phyloP scores from a whole-genome alignment of 345 rosid species.

The Ricinus communis region DNA sequence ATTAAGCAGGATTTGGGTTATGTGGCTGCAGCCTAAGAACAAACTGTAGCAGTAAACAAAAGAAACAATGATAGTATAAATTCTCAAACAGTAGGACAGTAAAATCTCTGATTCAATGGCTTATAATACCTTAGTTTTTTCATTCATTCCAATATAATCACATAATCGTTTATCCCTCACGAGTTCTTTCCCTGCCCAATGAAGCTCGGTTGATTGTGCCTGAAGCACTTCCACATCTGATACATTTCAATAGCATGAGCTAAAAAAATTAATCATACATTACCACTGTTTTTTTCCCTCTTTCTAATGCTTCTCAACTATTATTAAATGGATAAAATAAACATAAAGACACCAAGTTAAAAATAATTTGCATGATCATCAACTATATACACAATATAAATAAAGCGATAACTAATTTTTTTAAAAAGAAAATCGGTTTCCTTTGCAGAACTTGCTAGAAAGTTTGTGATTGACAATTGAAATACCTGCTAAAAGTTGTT shows the following conservation, averaged over 20 bases:
- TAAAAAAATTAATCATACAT: not conserved
- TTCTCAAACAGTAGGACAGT: not conserved
- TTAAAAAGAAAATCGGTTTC: no score
- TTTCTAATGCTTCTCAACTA: not conserved
- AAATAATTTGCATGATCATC: not conserved
- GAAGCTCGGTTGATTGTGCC: constrained; percentile 13
- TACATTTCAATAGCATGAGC: not conserved
- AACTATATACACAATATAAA: not conserved
- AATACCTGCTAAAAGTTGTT: constrained; percentile 1
- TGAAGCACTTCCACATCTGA: constrained; percentile 9
- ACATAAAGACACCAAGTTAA: not conserved
- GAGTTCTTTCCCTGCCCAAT: constrained; percentile 22
- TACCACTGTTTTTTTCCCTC: no score
- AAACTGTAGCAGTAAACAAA: constrained; percentile 13
- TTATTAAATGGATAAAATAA: not conserved
- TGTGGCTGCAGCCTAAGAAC: constrained; percentile 2
- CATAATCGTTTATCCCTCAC: constrained; percentile 21
- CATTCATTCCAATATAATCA: constrained; percentile 21
- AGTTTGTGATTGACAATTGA: no score
- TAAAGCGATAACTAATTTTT: not conserved
- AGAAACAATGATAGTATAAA: not conserved
- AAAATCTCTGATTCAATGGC: not conserved
- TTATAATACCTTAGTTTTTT: constrained; percentile 24
- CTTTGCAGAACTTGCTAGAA: no score
- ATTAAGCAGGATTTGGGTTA: not conserved